phyloP scores from a whole-genome alignment of 495 filamentous ascomycete species.

The Lepidopterella palustris region DNA sequence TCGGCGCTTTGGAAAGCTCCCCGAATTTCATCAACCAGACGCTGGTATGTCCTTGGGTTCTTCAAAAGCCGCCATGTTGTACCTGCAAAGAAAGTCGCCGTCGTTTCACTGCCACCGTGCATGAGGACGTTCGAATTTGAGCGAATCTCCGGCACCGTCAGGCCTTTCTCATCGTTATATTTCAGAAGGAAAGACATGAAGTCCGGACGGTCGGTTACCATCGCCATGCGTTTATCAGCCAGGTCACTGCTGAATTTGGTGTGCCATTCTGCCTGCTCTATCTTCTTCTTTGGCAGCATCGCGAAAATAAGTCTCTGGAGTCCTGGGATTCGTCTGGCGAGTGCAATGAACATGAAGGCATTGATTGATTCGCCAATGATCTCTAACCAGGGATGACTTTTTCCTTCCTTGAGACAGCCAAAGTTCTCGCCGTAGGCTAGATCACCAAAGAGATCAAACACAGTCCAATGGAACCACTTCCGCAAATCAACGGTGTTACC shows the following conservation, averaged over 20 bases:
- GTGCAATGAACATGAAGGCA: neutral
- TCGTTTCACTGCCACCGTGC: neutral
- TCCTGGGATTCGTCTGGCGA: slow-evolving; percentile 5
- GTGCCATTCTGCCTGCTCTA: slow-evolving; percentile 1
- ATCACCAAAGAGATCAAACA: slow-evolving; percentile 1
- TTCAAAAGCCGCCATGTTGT: neutral
- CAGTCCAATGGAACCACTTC: neutral
- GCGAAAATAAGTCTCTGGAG: neutral
- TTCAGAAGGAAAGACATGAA: slow-evolving; percentile 2
- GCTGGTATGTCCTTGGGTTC: neutral
- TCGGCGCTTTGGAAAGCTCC: neutral
- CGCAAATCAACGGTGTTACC: neutral
- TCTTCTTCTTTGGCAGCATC: slow-evolving; percentile 4
- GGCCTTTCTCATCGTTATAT: slow-evolving; percentile 1
- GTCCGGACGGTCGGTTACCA: neutral
- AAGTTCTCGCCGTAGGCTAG: neutral
- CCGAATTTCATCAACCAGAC: neutral
- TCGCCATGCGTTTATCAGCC: neutral
- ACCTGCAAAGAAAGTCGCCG: neutral
- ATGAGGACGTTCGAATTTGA: neutral
- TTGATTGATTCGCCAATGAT: slow-evolving; percentile 28
- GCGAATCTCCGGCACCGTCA: neutral
- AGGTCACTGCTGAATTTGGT: slow-evolving; percentile 2
- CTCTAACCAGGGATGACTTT: slow-evolving; percentile 32
- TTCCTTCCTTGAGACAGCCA: neutral